Evolutionary conservation across 768 basidiomycete species (phyloP), one percentile per base, ranked within the genome.

Genomic region (Coprinopsis strossmayeri): DNA sequence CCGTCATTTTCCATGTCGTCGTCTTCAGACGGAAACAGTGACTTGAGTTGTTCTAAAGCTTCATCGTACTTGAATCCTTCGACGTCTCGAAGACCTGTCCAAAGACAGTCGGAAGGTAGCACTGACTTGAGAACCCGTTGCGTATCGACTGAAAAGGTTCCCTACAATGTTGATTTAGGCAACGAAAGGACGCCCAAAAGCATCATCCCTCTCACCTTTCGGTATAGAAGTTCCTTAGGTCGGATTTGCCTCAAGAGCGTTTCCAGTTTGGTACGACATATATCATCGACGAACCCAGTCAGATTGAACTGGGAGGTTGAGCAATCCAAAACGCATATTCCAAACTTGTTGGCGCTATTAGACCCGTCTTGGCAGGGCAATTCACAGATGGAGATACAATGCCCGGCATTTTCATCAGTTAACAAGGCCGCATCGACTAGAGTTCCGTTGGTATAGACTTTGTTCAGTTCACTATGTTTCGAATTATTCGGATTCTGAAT

Each of bases 381-480:
- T 59, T 91, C 89, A 5, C 84, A 84, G 61, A 99, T 82, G 7
- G 90, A 84, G 23, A 98, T 79, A 61, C 95, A 98, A 60, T 99
- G 96, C 3, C 90, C 91, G 0, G 92, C 90, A 65, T 97, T 87
- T 53, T 98, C 96, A 50, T 96, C 91, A 1, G 78, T 85, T 26
- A 98, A 73, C 48, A 95, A 82, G 39, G 86, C 82, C 10, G 83
- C 82, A 56, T 99, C 96, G 40, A 97, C 86, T 21, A 98, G 82
- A 0, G 96, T 99, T 2, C 96, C 96, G 45, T 91, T 91, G 0
- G 96, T 99, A 61, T 94, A 89, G 37, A 99, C 91, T 70, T 94
- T 95, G 65, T 89, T 89, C 43, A 99, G 74, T 58, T 94, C 96
- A 41, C 87, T n/a, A n/a, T 87, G 59, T 52, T 39, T 25, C 38